These are phyloP conservation scores for Zygosaccharomyces bailii DNA, from an alignment of 805 yeast genomes.

Conservation along the genomic window DNA sequence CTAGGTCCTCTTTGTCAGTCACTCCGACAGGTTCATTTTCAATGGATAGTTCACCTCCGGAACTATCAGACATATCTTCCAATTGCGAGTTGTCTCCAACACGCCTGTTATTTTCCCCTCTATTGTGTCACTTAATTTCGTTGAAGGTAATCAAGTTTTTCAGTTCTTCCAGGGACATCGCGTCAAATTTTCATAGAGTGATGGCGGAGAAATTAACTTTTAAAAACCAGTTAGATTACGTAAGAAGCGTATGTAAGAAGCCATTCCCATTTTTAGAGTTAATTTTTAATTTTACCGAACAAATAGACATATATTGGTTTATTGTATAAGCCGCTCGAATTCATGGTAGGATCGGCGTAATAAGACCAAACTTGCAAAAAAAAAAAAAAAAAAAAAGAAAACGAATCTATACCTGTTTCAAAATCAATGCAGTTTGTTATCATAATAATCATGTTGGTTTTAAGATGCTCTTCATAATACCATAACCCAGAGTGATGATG, in stretches of 20 bases:
- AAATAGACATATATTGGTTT: not conserved
- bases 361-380: not conserved
- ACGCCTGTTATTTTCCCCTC: not conserved
- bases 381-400: not conserved
- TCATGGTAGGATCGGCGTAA: not conserved
- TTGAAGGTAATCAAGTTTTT: not conserved
- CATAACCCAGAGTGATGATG: conserved; percentile 76
- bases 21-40: not conserved
- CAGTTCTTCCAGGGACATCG: not conserved
- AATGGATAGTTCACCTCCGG: not conserved
- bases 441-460: conserved; percentile 9
- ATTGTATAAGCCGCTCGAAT: not conserved
- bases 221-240: not conserved
- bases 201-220: not conserved
- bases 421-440: not conserved
- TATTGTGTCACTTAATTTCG: not conserved
- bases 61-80: conserved; percentile 3
- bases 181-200: conserved; percentile 6
- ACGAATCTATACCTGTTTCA: not conserved
- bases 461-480: conserved; percentile 54
- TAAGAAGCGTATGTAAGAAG: not conserved
- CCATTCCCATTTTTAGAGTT: too few relatives aligned
- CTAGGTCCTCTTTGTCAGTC: not conserved
- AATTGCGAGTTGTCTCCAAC: not conserved
- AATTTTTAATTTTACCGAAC: too few relatives aligned